Percentiles rank a stretch among this genome's conserved stretches.
These are phyloP conservation scores for Epichloe hybrida DNA, from an alignment of 2,329 filamentous ascomycete genomes.

Conservation along the genomic window DNA sequence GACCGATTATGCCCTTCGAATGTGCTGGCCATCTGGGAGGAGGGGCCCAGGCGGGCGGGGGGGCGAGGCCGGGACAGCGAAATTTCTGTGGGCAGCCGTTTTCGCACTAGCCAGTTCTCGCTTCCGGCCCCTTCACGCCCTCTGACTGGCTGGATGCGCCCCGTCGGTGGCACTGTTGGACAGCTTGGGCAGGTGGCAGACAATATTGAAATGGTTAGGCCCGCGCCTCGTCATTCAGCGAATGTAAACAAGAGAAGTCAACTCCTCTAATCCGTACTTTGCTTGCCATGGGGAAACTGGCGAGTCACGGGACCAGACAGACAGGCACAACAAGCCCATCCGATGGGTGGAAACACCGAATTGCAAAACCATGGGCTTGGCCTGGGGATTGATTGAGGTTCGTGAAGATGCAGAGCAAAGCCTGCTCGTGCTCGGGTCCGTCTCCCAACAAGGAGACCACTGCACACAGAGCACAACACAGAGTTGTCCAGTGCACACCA, in stretches of 20 bases:
- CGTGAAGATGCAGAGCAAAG: no score
- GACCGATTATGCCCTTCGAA: slow-evolving; percentile 3
- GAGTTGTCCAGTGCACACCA: no score
- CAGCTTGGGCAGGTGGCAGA: background rate
- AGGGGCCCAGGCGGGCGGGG: background rate
- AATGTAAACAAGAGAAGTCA: no score
- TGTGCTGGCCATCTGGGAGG: background rate
- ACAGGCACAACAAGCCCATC: background rate
- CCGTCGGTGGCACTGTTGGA: background rate
- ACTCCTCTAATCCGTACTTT: background rate
- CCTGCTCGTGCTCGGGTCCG: no score
- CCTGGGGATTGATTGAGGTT: no score
- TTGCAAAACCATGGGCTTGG: background rate
- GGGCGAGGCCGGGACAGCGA: background rate
- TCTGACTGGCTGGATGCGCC: background rate
- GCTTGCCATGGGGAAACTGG: background rate
- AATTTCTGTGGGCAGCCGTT: background rate
- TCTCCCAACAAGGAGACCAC: no score
- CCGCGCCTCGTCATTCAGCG: background rate
- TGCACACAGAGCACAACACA: no score
- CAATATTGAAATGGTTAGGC: background rate
- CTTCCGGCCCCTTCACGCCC: background rate
- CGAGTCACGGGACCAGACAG: background rate
- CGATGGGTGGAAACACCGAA: background rate
- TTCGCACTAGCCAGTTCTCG: background rate